Conservation (phyloP, 2,329 filamentous ascomycete genomes). For the Cladophialophora psammophila region DNA sequence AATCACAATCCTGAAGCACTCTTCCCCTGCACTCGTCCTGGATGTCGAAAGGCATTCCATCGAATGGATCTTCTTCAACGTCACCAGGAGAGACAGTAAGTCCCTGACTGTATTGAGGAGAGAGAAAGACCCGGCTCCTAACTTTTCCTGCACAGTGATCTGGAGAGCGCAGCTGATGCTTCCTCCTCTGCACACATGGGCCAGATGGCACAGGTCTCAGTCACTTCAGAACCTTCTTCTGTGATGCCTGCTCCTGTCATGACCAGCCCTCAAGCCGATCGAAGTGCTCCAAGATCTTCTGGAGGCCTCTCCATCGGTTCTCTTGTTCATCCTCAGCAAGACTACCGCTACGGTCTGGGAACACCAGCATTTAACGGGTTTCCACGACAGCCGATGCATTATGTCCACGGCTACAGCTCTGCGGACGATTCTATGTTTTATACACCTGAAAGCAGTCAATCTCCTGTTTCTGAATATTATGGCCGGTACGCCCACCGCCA, state of each 20-base stretch:
- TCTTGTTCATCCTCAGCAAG: conserved; percentile 40
- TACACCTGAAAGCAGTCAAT: conserved; percentile 42
- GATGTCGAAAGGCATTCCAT: conserved; percentile 58
- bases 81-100: conserved; percentile 60
- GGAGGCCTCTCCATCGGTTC: conserved; percentile 41
- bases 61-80: conserved; percentile 56
- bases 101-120: conserved; percentile 21
- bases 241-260: conserved; percentile 36
- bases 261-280: conserved; percentile 35
- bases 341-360: conserved; percentile 36
- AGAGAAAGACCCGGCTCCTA: conserved; percentile 12
- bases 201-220: conserved; percentile 32
- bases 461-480: conserved; percentile 40
- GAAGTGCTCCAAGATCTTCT: conserved; percentile 37
- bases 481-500: conserved; percentile 37
- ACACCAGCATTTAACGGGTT: conserved; percentile 36
- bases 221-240: conserved; percentile 35
- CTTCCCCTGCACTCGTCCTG: conserved; percentile 52
- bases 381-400: conserved; percentile 31
- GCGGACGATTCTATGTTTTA: conserved; percentile 40
- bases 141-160: conserved; percentile 30
- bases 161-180: conserved; percentile 30
- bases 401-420: conserved; percentile 34
- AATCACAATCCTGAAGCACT: conserved; percentile 59
- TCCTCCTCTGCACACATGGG: conserved; percentile 27